Base-by-base conservation (phyloP, 1,284 basidiomycete species). In the Pisolithus thermaeus region DNA sequence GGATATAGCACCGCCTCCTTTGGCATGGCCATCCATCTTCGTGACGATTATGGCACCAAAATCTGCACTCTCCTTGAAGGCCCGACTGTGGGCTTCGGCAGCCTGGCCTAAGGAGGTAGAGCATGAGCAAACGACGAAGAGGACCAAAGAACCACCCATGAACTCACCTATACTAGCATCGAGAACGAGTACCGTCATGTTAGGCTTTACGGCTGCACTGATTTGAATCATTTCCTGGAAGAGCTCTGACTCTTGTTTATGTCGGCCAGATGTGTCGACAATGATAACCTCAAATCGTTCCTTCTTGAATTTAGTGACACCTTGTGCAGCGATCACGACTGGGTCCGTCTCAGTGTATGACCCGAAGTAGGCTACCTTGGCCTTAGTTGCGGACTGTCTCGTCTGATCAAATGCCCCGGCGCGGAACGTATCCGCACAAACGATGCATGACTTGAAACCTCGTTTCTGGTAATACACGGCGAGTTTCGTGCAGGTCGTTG, bases 391-490 rank as follows among this genome's bases (percentile, higher is more conserved):
- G 23, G 84, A 92, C 71, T 89, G 84, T 65, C 90, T 89, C 59
- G 87, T 99, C 79, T 99, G 97, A 70, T 99, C 97, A 70, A 99
- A 99, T 41, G 97, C 97, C 58, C 97, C 97, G 5, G 97, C 97
- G 74, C 97, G 91, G 79, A 99, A 99, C 2, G 97, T 99, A 71
- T 99, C 97, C 25, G 97, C 97, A 64, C 97, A 99, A 61, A 99
- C 97, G 46, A 99, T 92, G 59, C 89, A 93, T n/a, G 94, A 91
- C 67, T 95, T 94, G 80, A 97, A 93, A 4, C 97, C 97, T 58
- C 95, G 86, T 64, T 93, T 90, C 69, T 97, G 93, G 71, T 98
- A 99, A 73, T 99, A 90, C 0, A 97, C 94, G 0, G 97, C 97
- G 35, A 97, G 83, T 70, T 97, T 96, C 14, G 94, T 97, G 71